Evolutionary conservation across 176 grass and related monocot species (phyloP).

Genomic region (Cenchrus fungigraminus): DNA sequence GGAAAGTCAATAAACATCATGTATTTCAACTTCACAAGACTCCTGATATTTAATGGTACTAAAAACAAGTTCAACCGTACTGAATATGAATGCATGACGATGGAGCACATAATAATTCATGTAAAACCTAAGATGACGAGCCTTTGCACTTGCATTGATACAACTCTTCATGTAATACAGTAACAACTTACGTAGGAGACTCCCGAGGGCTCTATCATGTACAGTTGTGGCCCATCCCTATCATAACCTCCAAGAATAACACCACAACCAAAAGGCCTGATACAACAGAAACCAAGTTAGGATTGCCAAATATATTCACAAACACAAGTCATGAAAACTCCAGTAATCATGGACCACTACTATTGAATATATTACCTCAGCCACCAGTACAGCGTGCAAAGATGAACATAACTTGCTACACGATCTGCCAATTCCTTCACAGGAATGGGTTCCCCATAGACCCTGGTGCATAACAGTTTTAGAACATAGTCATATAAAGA

Average conservation of each 20-base stretch:
- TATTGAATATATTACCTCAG: constrained; percentile 53
- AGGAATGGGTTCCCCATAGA: constrained; percentile 79
- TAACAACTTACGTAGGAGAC: constrained; percentile 66
- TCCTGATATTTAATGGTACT: neutral
- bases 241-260: constrained; percentile 98
- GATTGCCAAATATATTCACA: constrained; percentile 9
- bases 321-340: neutral
- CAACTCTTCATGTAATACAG: constrained; percentile 1
- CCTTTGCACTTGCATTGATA: neutral
- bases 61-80: neutral
- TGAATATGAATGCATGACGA: neutral
- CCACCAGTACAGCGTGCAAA: constrained; percentile 95
- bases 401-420: constrained; percentile 86
- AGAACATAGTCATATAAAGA: constrained; percentile 34
- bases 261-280: constrained; percentile 74
- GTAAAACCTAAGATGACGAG: neutral
- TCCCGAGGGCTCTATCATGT: constrained; percentile 78
- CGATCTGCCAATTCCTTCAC: constrained; percentile 89
- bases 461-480: constrained; percentile 43
- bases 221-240: constrained; percentile 91
- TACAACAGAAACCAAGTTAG: constrained; percentile 25
- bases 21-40: constrained; percentile 1
- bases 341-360: constrained; percentile 1
- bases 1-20: constrained; percentile 41
- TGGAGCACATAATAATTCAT: neutral